phyloP scores from a whole-genome alignment of 805 yeast species.

The Komagataella pseudopastoris region DNA sequence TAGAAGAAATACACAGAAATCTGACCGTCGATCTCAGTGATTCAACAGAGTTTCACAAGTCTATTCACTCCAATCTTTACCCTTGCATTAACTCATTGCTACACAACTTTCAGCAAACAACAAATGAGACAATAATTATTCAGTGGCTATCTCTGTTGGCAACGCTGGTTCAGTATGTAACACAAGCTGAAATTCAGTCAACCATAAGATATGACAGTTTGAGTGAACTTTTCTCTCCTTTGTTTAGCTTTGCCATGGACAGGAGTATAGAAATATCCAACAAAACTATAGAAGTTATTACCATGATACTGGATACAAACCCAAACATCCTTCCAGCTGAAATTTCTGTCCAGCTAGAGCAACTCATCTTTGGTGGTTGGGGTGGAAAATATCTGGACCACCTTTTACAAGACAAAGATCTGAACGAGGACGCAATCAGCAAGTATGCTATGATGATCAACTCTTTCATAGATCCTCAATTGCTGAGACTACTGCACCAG shows the following conservation, averaged over 20 bases:
- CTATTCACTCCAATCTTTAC: neutral
- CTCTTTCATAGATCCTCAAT: constrained; percentile 23
- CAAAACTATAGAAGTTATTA: constrained; percentile 19
- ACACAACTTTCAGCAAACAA: neutral
- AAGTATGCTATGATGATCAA: constrained; percentile 31
- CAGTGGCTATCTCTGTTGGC: constrained; percentile 5
- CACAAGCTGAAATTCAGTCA: constrained; percentile 21
- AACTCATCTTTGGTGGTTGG: constrained; percentile 30
- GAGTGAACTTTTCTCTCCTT: constrained; percentile 4
- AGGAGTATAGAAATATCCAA: constrained; percentile 6
- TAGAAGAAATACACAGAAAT: neutral
- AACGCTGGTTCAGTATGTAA: constrained; percentile 23
- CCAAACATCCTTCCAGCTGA: constrained; percentile 23
- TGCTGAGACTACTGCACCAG: neutral
- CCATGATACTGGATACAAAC: constrained; percentile 32
- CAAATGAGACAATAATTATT: neutral
- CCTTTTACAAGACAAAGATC: constrained; percentile 16
- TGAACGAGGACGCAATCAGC: constrained; percentile 20
- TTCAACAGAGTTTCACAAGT: neutral
- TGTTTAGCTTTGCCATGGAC: constrained; percentile 8
- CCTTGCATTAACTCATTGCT: neutral
- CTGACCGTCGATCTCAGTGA: neutral
- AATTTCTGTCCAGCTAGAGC: constrained; percentile 16
- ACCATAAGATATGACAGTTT: constrained; percentile 14
- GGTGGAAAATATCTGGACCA: constrained; percentile 23